Evolutionary conservation across 768 basidiomycete genomes (phyloP), one percentile per base, ranked within the genome.

Genomic region (Kwoniella botswanensis): DNA sequence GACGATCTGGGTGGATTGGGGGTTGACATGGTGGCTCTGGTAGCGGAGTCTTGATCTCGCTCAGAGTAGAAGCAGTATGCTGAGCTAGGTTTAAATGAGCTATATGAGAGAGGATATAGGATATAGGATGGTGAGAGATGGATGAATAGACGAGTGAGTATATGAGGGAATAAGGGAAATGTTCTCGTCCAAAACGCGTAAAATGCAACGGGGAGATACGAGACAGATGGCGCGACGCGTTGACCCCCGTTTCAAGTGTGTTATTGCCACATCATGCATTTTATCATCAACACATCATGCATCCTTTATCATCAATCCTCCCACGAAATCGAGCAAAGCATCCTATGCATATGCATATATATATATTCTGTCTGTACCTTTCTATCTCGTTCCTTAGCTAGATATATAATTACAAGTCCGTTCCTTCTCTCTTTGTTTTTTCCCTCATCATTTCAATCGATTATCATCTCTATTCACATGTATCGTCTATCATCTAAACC

Each of bases 1-100:
- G 82, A 84, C 12, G 80, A 80, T 46, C 74, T 60, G 15, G 70
- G 73, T 9, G 64, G 64, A 43, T 71, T 75, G 22, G 79, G 77
- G 4, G 76, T 74, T 13, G 79, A 77, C 79, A 80, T 80, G 17
- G 7, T 71, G 41, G 42, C 29, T 63, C 15, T 4, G 15, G 13
- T 53, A 21, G 13, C 18, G 57, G 17, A 41, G 17, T n/a, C 18
- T 15, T 18, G 55, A 42, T 10, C 26, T 29, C n/a, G n/a, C 15
- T 17, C 55, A 22, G 26, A 12, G 4, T 56, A 21, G 17, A 56
- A 29, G 17, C 21, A 43, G 7, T 9, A 17, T 66, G 24, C 11
- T 22, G 35, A n/a, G 22, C 24, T 50, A 10, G 3, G 57, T 59
- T 59, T 50, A 50, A 3, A 57, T 6, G 24, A 43, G 29, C 17